A percentile compares a stretch with the other conserved stretches of the same genome.
These are phyloP conservation scores for Aspergillus pseudonomiae DNA, from an alignment of 2,329 filamentous ascomycete genomes.

Conservation along the genomic window DNA sequence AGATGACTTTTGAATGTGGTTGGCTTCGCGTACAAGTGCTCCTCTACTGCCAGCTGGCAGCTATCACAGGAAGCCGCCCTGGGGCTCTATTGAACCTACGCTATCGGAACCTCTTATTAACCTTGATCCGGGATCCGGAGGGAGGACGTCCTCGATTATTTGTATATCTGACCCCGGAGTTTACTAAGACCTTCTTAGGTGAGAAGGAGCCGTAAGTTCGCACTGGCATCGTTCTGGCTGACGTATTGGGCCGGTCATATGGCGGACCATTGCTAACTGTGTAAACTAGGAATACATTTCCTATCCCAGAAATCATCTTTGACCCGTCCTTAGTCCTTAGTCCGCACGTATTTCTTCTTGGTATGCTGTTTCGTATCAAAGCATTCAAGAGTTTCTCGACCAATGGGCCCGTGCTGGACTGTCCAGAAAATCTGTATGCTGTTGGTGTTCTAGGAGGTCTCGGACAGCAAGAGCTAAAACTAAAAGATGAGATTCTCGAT, in stretches of 20 bases:
- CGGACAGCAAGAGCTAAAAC: conserved; percentile 35
- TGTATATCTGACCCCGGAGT: conserved; percentile 18
- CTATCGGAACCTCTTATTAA: conserved; percentile 29
- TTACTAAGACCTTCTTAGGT: conserved; percentile 14
- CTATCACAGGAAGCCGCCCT: conserved; percentile 29
- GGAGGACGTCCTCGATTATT: conserved; percentile 17
- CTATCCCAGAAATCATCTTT: conserved; percentile 41
- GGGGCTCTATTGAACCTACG: conserved; percentile 28
- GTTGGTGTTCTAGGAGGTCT: conserved; percentile 35
- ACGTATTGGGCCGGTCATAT: too few relatives aligned
- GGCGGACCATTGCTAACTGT: not conserved
- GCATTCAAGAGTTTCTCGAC: conserved; percentile 12
- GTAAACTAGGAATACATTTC: conserved; percentile 21
- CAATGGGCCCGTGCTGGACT: conserved; percentile 31
- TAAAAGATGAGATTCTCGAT: conserved; percentile 37
- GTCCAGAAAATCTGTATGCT: conserved; percentile 38
- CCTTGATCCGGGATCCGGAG: conserved; percentile 30
- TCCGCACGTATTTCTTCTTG: conserved; percentile 30
- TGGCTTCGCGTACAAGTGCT: conserved; percentile 28
- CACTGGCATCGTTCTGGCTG: too few relatives aligned
- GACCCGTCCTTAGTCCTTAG: conserved; percentile 40
- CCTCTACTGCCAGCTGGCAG: conserved; percentile 31
- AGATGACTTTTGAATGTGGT: conserved; percentile 35
- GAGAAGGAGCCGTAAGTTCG: conserved; percentile 4
- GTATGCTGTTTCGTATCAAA: not conserved